These are phyloP conservation scores for Elsinoe ampelina DNA, from an alignment of 2,329 filamentous ascomycete genomes.

Conservation along the genomic window DNA sequence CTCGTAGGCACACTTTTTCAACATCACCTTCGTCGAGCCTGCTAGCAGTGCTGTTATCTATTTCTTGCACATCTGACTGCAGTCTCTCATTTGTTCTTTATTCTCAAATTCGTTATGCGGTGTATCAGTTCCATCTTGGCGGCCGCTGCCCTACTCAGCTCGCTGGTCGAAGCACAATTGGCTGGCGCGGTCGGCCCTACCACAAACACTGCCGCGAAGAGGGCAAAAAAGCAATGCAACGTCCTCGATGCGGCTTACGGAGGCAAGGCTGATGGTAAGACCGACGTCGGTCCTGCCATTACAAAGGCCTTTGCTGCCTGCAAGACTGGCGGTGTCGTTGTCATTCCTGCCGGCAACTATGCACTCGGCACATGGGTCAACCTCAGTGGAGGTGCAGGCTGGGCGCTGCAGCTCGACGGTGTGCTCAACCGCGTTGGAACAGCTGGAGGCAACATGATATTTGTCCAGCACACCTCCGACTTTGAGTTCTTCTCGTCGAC, in stretches of 20 bases:
- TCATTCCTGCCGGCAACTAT: conserved; percentile 43
- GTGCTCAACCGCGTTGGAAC: conserved; percentile 44
- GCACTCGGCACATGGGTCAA: conserved; percentile 43
- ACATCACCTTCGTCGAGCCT: background rate
- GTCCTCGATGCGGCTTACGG: conserved; percentile 41
- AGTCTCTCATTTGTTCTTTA: conserved; percentile 13
- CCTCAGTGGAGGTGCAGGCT: conserved; percentile 38
- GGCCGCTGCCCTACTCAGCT: conserved; percentile 20
- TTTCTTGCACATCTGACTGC: background rate
- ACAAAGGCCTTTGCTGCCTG: conserved; percentile 42
- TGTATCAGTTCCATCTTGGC: conserved; percentile 16
- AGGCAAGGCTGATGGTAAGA: conserved; percentile 41
- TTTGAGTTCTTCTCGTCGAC: conserved; percentile 48
- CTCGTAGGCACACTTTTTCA: background rate
- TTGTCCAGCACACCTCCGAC: conserved; percentile 41
- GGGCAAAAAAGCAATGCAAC: conserved; percentile 42
- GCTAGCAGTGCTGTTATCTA: conserved; percentile 5
- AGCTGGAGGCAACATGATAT: conserved; percentile 45
- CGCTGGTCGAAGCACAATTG: conserved; percentile 27
- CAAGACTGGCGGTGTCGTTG: conserved; percentile 41
- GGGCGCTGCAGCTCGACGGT: conserved; percentile 46
- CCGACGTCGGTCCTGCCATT: conserved; percentile 43
- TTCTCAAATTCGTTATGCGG: conserved; percentile 10
- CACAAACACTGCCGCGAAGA: conserved; percentile 36
- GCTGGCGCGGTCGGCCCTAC: conserved; percentile 37